Evolutionary conservation across 2,329 filamentous ascomycete genomes (phyloP).

Genomic region (Nannizziopsis barbatae): DNA sequence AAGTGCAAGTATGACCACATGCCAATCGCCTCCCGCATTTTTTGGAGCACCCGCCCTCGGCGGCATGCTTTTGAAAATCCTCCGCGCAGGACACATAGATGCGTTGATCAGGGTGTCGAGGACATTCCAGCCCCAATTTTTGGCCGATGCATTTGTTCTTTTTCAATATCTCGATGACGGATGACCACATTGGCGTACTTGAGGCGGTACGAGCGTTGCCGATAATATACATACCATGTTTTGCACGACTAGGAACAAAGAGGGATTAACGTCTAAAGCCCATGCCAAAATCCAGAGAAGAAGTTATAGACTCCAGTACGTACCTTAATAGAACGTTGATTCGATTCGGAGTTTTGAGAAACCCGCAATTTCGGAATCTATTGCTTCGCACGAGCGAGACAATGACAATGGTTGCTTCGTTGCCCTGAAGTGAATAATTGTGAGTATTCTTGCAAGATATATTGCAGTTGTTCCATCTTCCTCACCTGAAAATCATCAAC

Average conservation of each 20-base stretch:
- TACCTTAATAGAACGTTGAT: slow-evolving; percentile 22
- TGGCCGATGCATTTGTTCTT: slow-evolving; percentile 1
- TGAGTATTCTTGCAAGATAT: too few species aligned
- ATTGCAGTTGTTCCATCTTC: slow-evolving; percentile 18
- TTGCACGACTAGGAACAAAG: slow-evolving; percentile 20
- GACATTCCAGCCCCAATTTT: slow-evolving; percentile 32
- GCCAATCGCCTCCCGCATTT: slow-evolving; percentile 40
- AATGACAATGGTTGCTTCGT: slow-evolving; percentile 27
- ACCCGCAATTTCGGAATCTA: slow-evolving; percentile 18
- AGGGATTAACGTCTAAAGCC: not conserved
- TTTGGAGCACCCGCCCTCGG: slow-evolving; percentile 33
- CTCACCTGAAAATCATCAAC: slow-evolving; percentile 3
- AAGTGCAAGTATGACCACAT: slow-evolving; percentile 38
- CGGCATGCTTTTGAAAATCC: slow-evolving; percentile 45
- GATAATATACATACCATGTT: slow-evolving; percentile 26
- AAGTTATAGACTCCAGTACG: slow-evolving; percentile 24
- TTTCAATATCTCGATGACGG: slow-evolving; percentile 5
- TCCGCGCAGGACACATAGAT: slow-evolving; percentile 45
- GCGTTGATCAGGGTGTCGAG: slow-evolving; percentile 45
- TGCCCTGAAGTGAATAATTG: slow-evolving; percentile 20
- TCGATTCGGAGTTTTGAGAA: slow-evolving; percentile 24
- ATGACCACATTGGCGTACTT: slow-evolving; percentile 7
- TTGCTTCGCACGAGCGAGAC: slow-evolving; percentile 26
- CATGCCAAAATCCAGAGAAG: too few species aligned
- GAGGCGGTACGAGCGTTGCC: slow-evolving; percentile 14